Evolutionary conservation across 768 basidiomycete species (phyloP).

Genomic region (Termitomyces sp.): DNA sequence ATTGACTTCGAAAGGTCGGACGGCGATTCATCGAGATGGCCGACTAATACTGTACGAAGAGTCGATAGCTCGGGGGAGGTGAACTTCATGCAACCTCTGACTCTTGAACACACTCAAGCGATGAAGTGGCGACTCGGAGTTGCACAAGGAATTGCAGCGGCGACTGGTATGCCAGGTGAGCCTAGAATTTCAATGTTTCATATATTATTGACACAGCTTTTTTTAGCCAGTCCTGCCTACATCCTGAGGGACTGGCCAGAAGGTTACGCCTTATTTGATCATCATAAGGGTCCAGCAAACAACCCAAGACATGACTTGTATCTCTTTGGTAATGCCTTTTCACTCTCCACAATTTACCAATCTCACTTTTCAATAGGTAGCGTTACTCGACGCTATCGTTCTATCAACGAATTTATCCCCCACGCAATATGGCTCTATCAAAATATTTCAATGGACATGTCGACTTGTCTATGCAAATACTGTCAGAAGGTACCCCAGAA

Average conservation of each 20-base stretch:
- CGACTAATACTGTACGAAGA: slow-evolving; percentile 47
- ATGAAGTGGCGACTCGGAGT: slow-evolving; percentile 56
- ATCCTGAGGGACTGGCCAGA: slow-evolving; percentile 63
- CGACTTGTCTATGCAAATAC: slow-evolving; percentile 72
- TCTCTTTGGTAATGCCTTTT: slow-evolving; percentile 53
- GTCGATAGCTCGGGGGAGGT: slow-evolving; percentile 63
- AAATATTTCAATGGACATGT: slow-evolving; percentile 42
- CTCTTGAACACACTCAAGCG: slow-evolving; percentile 43
- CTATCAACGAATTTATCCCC: slow-evolving; percentile 81
- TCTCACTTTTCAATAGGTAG: slow-evolving; percentile 35
- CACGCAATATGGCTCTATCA: slow-evolving; percentile 78
- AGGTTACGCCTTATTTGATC: slow-evolving; percentile 71
- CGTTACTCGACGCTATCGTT: slow-evolving; percentile 59
- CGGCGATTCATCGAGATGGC: slow-evolving; percentile 52
- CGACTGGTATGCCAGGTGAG: slow-evolving; percentile 50
- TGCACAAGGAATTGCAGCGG: slow-evolving; percentile 37
- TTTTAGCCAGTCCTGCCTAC: slow-evolving; percentile 50
- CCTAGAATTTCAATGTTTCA: slow-evolving; percentile 2
- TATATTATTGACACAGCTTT: slow-evolving; percentile 2
- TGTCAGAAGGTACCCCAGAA: slow-evolving; percentile 68
- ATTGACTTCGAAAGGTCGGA: slow-evolving; percentile 63
- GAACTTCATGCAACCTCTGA: slow-evolving; percentile 64
- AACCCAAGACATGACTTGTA: slow-evolving; percentile 73
- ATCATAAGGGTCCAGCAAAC: slow-evolving; percentile 58
- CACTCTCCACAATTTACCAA: not conserved